Conservation (phyloP, 768 basidiomycete genomes). For the Phaffia tasmanica region DNA sequence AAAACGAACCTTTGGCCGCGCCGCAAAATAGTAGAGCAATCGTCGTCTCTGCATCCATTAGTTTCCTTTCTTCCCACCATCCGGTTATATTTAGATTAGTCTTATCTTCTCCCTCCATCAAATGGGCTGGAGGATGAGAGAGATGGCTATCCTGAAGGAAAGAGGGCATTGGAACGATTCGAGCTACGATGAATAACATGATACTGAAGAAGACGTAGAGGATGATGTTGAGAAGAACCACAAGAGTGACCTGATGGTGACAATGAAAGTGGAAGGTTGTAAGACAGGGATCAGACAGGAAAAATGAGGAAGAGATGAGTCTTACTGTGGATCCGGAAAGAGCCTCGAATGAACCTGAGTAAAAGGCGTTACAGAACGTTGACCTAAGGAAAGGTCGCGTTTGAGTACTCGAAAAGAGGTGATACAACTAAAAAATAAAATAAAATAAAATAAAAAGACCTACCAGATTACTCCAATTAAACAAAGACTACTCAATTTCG, state of each 20-base stretch:
- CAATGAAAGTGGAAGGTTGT: background rate
- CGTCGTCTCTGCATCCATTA: constrained; percentile 20
- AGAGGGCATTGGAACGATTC: constrained; percentile 20
- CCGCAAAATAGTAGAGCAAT: constrained; percentile 24
- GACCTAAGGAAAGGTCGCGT: constrained; percentile 18
- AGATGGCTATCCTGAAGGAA: background rate
- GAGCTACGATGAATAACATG: constrained; percentile 19
- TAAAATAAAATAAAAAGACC: background rate
- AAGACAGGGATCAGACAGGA: background rate
- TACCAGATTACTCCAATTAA: constrained; percentile 34
- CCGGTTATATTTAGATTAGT: background rate
- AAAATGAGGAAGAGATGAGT: background rate
- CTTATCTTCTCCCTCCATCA: background rate
- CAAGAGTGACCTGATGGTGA: constrained; percentile 6
- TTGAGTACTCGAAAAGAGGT: background rate
- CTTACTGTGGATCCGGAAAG: constrained; percentile 22
- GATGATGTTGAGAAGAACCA: constrained; percentile 22
- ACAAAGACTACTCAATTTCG: constrained; percentile 32
- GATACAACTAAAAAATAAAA: background rate
- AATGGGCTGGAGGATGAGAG: background rate
- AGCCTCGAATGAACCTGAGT: constrained; percentile 31
- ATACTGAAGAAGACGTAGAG: constrained; percentile 23
- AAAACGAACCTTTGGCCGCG: constrained; percentile 11
- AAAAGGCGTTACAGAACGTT: constrained; percentile 31
- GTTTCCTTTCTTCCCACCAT: constrained; percentile 15